Evolutionary conservation across 1,284 basidiomycete species (phyloP).

Genomic region (Wallemia mellicola): DNA sequence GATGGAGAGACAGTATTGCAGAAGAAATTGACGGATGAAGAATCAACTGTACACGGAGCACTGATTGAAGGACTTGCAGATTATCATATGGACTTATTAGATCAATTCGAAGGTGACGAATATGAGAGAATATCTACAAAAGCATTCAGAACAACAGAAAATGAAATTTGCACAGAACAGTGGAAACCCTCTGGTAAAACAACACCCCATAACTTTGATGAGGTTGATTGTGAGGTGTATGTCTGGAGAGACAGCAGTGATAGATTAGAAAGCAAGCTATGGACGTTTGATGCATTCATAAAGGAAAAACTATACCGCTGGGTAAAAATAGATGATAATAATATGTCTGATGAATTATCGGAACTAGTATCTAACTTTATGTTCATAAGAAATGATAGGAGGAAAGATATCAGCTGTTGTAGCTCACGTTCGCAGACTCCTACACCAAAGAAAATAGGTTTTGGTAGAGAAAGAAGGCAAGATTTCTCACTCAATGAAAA

Average conservation of each 20-base stretch:
- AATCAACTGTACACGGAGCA: slow-evolving; percentile 7
- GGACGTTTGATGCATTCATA: slow-evolving; percentile 8
- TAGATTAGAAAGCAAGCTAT: slow-evolving; percentile 6
- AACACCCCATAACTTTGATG: background rate
- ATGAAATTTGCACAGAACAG: slow-evolving; percentile 2
- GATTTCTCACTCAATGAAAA: background rate
- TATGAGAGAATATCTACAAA: background rate
- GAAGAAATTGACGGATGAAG: slow-evolving; percentile 2
- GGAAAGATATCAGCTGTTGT: background rate
- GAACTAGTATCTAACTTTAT: background rate
- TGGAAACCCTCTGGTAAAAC: slow-evolving; percentile 2
- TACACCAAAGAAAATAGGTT: background rate
- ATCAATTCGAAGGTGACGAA: slow-evolving; percentile 10
- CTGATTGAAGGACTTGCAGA: slow-evolving; percentile 7
- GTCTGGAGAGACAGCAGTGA: slow-evolving; percentile 7
- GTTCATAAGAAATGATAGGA: background rate
- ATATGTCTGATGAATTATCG: slow-evolving; percentile 3
- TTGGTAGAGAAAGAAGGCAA: background rate
- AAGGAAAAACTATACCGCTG: slow-evolving; percentile 8
- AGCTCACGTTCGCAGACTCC: background rate
- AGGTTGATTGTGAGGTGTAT: slow-evolving; percentile 6
- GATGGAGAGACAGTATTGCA: slow-evolving; percentile 4
- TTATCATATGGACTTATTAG: slow-evolving; percentile 6
- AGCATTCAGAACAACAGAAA: slow-evolving; percentile 1
- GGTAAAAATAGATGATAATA: slow-evolving; percentile 5